Percentiles rank a stretch among this genome's conserved stretches.
These are phyloP conservation scores for Letharia columbiana DNA, from an alignment of 495 filamentous ascomycete genomes.

Conservation along the genomic window DNA sequence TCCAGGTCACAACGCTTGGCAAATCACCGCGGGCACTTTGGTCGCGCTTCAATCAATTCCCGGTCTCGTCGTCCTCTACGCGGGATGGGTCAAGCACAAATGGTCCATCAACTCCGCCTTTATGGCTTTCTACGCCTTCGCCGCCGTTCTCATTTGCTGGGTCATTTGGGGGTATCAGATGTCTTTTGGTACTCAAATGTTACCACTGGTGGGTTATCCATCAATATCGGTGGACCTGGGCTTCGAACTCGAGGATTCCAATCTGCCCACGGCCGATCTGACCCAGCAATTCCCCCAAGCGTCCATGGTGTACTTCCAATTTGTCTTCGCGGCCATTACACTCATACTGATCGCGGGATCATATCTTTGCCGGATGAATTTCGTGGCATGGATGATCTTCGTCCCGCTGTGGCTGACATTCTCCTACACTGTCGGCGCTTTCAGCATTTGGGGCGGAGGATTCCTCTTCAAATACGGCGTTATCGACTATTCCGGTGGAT, in stretches of 20 bases:
- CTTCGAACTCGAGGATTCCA: slow-evolving; percentile 38
- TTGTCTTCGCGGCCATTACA: slow-evolving; percentile 51
- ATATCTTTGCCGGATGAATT: slow-evolving; percentile 45
- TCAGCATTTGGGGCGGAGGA: slow-evolving; percentile 48
- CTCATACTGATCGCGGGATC: slow-evolving; percentile 44
- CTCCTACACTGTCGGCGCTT: slow-evolving; percentile 38
- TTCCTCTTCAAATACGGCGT: slow-evolving; percentile 45
- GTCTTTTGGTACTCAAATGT: slow-evolving; percentile 42
- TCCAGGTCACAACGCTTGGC: slow-evolving; percentile 49
- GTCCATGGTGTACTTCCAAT: slow-evolving; percentile 54
- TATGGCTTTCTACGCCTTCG: slow-evolving; percentile 52
- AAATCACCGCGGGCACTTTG: slow-evolving; percentile 46
- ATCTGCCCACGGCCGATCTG: slow-evolving; percentile 38
- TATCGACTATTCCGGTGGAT: slow-evolving; percentile 51
- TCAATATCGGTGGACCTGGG: slow-evolving; percentile 41
- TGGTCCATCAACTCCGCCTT: slow-evolving; percentile 50
- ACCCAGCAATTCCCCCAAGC: slow-evolving; percentile 38
- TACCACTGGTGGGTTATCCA: slow-evolving; percentile 45
- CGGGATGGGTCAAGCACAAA: slow-evolving; percentile 48
- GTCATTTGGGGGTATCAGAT: slow-evolving; percentile 48
- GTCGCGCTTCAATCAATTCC: slow-evolving; percentile 47
- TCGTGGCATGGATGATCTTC: slow-evolving; percentile 50
- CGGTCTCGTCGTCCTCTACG: slow-evolving; percentile 47
- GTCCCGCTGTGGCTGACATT: slow-evolving; percentile 44
- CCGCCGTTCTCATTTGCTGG: slow-evolving; percentile 46